phyloP scores from a whole-genome alignment of 2,329 filamentous ascomycete genomes.

The Aspergillus transmontanensis region DNA sequence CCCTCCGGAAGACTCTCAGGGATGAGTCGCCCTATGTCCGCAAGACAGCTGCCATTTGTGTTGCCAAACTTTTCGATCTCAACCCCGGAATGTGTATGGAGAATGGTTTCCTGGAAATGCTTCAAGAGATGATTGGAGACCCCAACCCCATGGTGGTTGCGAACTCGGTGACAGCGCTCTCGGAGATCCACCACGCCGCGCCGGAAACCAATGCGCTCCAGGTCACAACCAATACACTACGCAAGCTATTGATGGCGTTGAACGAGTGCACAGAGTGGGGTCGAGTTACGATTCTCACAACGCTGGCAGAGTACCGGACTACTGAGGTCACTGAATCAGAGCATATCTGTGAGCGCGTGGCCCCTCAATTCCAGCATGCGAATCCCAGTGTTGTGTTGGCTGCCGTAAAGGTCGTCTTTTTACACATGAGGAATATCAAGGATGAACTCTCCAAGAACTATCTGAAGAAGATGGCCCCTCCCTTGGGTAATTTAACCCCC shows the following conservation, averaged over 20 bases:
- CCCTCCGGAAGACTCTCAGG: conserved; percentile 88
- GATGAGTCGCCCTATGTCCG: conserved; percentile 98
- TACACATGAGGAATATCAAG: conserved; percentile 87
- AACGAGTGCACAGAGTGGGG: conserved; percentile 99
- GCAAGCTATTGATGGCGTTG: conserved; percentile 93
- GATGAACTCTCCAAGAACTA: conserved; percentile 80
- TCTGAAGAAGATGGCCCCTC: conserved; percentile 97
- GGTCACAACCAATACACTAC: conserved; percentile 79
- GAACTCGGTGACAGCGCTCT: conserved; percentile 91
- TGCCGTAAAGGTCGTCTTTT: conserved; percentile 96
- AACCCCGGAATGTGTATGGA: conserved; percentile 92
- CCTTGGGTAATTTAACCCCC: conserved; percentile 66
- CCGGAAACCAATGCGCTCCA: conserved; percentile 87
- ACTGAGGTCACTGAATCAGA: conserved; percentile 93
- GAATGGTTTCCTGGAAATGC: conserved; percentile 89
- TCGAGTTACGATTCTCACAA: conserved; percentile 87
- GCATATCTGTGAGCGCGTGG: conserved; percentile 95
- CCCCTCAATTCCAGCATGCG: conserved; percentile 97
- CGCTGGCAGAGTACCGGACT: conserved; percentile 83
- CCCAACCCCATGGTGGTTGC: conserved; percentile 99
- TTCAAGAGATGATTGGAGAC: conserved; percentile 96
- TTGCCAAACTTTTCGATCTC: conserved; percentile 95
- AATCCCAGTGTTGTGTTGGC: conserved; percentile 95
- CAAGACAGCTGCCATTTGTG: conserved; percentile 96
- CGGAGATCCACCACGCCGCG: conserved; percentile 86